Evolutionary conservation across 805 yeast genomes (phyloP), one percentile per base, ranked within the genome.

Genomic region (Yamadazyma takamatsuzukensis): DNA sequence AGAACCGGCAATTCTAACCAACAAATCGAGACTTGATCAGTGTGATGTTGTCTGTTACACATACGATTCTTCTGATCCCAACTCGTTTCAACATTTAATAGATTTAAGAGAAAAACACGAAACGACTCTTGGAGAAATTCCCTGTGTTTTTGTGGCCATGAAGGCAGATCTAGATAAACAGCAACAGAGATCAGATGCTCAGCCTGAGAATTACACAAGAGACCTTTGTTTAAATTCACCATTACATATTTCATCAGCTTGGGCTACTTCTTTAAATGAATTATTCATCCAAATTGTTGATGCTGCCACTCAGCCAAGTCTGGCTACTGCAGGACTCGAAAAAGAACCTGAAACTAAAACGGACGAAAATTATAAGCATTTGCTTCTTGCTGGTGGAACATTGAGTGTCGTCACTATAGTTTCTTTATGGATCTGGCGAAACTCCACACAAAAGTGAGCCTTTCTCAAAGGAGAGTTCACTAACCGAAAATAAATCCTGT

Each of bases 131-230:
- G 71, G 72, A 32, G 69, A 70, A 27, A 60, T 93, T 2, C 99
- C 99, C 0, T 73, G 82, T 4, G 79, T 93, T 0, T 85, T 81
- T 49, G 97, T 89, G 1, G 98, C 96, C 0, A 63, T 89, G 21
- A 93, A 93, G 51, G 97, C 98, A 0, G 99, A 93, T 57, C 65
- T 87, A 22, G 99, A 93, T 55, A 79, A 94, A 45, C 97, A 89
- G 53, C 97, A 90, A 50, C 99, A 93, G 50, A 59, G 98, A 22
- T 78, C 82, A 23, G 84, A 76, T 34, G 63, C 72, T 5, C 96
- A 86, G 51, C 98, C 99, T 0, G 97, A 93, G 45, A 80, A 77
- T 17, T 88, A 80, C 49, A 80, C 96, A 0, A 65, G 85, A 18
- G 68, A 73, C 4, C 56, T 88, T 5, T 66, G 58, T 37, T 53